Evolutionary conservation across 2,329 filamentous ascomycete genomes (phyloP), one percentile per base, ranked within the genome.

Genomic region (Pseudogymnoascus sp.): DNA sequence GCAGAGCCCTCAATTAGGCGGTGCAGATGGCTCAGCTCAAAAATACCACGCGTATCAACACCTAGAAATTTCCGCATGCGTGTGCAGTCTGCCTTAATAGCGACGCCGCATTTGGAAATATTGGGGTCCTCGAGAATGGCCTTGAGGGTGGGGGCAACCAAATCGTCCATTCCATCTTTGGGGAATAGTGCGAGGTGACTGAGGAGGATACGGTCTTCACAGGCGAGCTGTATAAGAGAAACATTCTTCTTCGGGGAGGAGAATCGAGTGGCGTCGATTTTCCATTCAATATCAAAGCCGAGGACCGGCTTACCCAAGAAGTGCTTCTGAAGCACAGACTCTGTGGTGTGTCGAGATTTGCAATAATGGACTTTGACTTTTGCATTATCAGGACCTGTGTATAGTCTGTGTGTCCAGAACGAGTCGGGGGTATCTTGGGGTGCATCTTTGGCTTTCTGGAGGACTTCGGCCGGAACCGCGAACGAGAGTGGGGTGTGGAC

Each of bases 281-380:
- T 78, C 92, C 92, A 96, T 74, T 96, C 92, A 63, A 96, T 79
- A 68, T 96, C 92, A 63, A 96, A 90, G 0, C 92, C 92, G n/a
- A 96, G 71, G 2, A 95, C 73, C 37, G 82, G 77, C 67, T 94
- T 83, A 23, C 79, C 65, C 37, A 84, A 69, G 65, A 96, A 96
- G 61, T 86, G 78, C 61, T 81, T 72, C 15, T 82, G 75, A 61
- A 83, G 77, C 6, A 88, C 79, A 5, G 76, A 73, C 70, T 96
- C 90, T 15, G 88, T 86, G 2, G 81, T 82, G 34, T 82, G 75
- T 45, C 79, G 80, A 60, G 77, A 86, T 56, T 76, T 83, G 75
- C 90, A 95, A 71, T 96, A 96, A 69, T 92, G 84, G 0, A 95
- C 82, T 60, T 79, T 81, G 48, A 90, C 82, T 57, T 77, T 79